phyloP scores from a whole-genome alignment of 805 yeast genomes.

The Novakomyces olei region DNA sequence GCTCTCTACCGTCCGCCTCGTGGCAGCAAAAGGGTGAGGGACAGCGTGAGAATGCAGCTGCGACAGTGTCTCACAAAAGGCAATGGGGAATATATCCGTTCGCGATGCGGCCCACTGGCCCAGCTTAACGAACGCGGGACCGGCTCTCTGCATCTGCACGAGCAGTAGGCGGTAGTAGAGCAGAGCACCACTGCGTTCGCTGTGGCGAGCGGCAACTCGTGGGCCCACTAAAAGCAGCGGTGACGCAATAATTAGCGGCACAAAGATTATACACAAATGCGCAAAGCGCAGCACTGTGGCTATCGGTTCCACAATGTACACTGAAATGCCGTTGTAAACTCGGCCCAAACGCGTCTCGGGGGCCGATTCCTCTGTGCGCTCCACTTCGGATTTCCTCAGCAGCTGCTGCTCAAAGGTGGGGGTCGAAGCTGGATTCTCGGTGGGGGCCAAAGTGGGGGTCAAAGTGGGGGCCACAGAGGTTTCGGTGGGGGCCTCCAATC shows the following conservation, averaged over 20 bases:
- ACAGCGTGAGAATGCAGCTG: conserved; percentile 64
- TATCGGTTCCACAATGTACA: conserved; percentile 31
- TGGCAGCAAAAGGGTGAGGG: conserved; percentile 41
- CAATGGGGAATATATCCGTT: conserved; percentile 71
- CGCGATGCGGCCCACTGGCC: conserved; percentile 99
- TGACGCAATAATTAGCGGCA: conserved; percentile 43
- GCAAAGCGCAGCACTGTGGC: conserved; percentile 45
- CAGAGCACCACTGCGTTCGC: conserved; percentile 37
- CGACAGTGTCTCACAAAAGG: conserved; percentile 55
- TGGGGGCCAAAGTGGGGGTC: too few relatives aligned
- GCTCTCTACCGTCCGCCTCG: conserved; percentile 33
- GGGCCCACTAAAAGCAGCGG: conserved; percentile 38
- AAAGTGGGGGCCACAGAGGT: too few relatives aligned
- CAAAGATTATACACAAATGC: conserved; percentile 40
- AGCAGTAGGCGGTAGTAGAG: too few relatives aligned
- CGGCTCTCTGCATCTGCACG: conserved; percentile 59
- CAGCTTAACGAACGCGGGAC: conserved; percentile 61
- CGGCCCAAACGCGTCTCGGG: too few relatives aligned
- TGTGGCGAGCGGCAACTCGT: conserved; percentile 13
- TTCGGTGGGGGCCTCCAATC: too few relatives aligned
- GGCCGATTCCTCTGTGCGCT: too few relatives aligned
- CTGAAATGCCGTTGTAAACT: too few relatives aligned
- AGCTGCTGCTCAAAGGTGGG: too few relatives aligned
- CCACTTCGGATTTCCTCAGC: too few relatives aligned
- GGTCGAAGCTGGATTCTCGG: too few relatives aligned